Base-by-base conservation (phyloP, 2,329 filamentous ascomycete genomes). In the Coleophoma cylindrospora region DNA sequence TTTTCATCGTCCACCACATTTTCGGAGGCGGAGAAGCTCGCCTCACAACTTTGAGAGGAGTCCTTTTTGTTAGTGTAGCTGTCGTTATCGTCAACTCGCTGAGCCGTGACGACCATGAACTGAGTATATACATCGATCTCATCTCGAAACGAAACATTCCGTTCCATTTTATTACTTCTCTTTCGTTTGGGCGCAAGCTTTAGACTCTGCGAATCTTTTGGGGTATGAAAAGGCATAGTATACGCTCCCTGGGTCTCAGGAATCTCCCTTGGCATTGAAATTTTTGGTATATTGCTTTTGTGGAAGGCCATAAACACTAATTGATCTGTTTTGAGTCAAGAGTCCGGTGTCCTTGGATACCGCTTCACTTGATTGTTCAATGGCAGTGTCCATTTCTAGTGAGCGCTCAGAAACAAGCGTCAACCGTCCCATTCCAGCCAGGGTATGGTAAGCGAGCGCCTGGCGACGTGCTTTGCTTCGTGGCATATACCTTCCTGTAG, bases 401-500 rank as follows among this genome's bases (percentile, higher is more conserved):
- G 27, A 27, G 27, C 17, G n/a, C 40, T 47, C 34, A 15, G 14
- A 33, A 32, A 43, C 44, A 19, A 49, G 15, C 4, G 44, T 47
- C 21, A 52, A 33, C 17, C 46, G 43, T 27, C 34, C 40, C 14
- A 52, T 43, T 10, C 40, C 13, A 5, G 48, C 15, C 2, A 45
- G 34, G 22, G 22, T 11, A 34, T 21, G 40, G 15, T 17, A 27
- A 32, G 34, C n/a, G 7, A 10, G n/a, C 7, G 11, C 33, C 15
- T 38, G 13, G 15, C 38, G 41, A 22, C 46, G 36, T 27, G 13
- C 21, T 13, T n/a, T 56, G 38, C 33, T 37, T 40, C 11, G 53
- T n/a, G 14, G 50, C 53, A 63, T 63, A 22, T 40, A 48, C 21
- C 43, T 36, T 3, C 58, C 61, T n/a, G 51, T 61, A 3, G 57